These are phyloP conservation scores for Helicocarpus griseus DNA, from an alignment of 2,329 filamentous ascomycete genomes.

Conservation along the genomic window DNA sequence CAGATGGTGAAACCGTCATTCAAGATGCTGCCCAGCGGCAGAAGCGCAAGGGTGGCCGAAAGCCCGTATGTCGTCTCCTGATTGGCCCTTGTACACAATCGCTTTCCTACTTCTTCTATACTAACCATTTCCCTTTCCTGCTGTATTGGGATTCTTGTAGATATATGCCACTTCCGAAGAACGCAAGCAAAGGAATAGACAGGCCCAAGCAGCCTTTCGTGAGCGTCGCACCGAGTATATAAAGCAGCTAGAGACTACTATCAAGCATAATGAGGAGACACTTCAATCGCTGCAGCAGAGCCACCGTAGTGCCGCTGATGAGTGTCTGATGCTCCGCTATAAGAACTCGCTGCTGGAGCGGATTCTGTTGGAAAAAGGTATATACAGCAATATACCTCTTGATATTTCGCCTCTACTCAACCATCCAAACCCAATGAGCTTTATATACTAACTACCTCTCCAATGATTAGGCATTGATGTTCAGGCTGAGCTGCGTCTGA, in stretches of 20 bases:
- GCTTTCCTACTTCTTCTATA: slow-evolving; percentile 7
- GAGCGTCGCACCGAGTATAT: slow-evolving; percentile 98
- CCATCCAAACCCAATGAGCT: neutral
- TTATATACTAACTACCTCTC: slow-evolving; percentile 5
- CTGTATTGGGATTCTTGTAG: slow-evolving; percentile 36
- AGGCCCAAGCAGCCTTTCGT: slow-evolving; percentile 93
- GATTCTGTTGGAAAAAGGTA: slow-evolving; percentile 92
- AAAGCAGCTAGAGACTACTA: slow-evolving; percentile 95
- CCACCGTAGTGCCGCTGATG: slow-evolving; percentile 87
- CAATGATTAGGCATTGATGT: slow-evolving; percentile 73
- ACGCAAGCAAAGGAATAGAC: slow-evolving; percentile 91
- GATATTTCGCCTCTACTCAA: too few species aligned
- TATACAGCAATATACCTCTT: neutral
- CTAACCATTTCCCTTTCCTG: slow-evolving; percentile 10
- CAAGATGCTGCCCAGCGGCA: slow-evolving; percentile 46
- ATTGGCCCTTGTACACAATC: slow-evolving; percentile 3
- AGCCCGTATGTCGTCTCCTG: slow-evolving; percentile 60
- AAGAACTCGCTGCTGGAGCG: slow-evolving; percentile 95
- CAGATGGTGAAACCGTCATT: slow-evolving; percentile 30
- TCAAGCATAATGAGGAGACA: slow-evolving; percentile 92
- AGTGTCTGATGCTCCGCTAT: slow-evolving; percentile 95
- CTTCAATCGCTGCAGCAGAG: slow-evolving; percentile 87
- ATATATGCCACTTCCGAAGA: slow-evolving; percentile 99
- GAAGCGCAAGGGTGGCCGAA: slow-evolving; percentile 95
- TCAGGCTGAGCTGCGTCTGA: slow-evolving; percentile 85